phyloP scores from a whole-genome alignment of 306 rosid genomes.

The Sechiopsis laciniata region DNA sequence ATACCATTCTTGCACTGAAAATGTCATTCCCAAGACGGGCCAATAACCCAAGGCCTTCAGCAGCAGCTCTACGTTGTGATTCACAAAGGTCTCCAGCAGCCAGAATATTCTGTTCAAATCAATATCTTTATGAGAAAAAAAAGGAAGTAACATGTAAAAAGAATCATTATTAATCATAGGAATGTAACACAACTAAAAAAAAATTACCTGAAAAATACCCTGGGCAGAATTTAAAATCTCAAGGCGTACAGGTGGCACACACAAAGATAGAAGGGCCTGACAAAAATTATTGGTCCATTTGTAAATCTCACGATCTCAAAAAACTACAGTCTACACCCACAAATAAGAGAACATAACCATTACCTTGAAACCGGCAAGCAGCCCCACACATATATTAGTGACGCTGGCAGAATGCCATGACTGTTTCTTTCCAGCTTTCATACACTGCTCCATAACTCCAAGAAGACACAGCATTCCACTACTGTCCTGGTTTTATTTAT shows the following conservation, averaged over 20 bases:
- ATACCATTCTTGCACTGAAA: constrained; percentile 90
- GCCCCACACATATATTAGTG: constrained; percentile 85
- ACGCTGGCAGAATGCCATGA: constrained; percentile 76
- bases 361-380: constrained; percentile 93
- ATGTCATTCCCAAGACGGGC: constrained; percentile 93
- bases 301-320: constrained; percentile 10
- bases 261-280: constrained; percentile 65
- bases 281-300: constrained; percentile 28
- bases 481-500: constrained; percentile 57
- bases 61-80: constrained; percentile 81
- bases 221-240: constrained; percentile 76
- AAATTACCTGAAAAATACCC: constrained; percentile 69
- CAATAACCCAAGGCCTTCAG: constrained; percentile 84
- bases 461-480: constrained; percentile 83
- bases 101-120: constrained; percentile 66
- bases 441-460: constrained; percentile 75
- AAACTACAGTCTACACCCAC: neutral
- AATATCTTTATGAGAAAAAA: constrained; percentile 13
- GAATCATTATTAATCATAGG: neutral
- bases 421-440: constrained; percentile 90
- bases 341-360: constrained; percentile 22
- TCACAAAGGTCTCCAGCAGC: constrained; percentile 86
- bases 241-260: constrained; percentile 60
- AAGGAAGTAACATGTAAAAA: constrained; percentile 13
- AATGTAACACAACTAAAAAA: neutral